Conservation (phyloP, 1,139 yeast genomes). For the Suhomyces ambrosiae region DNA sequence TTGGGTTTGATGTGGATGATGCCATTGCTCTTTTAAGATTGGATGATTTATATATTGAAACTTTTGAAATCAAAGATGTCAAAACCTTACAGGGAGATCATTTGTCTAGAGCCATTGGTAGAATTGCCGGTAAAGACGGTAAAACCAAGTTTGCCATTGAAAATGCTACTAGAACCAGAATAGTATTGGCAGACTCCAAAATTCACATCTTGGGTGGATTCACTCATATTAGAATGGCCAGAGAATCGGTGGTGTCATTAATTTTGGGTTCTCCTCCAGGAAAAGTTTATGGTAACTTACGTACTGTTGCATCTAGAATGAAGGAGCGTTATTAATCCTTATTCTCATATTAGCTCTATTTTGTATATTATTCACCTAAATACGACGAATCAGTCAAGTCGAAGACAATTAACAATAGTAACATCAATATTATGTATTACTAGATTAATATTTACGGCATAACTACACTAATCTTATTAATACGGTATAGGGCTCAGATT, state of each 20-base stretch:
- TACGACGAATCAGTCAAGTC: too few relatives aligned
- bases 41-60: constrained; percentile 94
- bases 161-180: constrained; percentile 96
- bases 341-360: constrained; percentile 5
- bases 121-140: constrained; percentile 99
- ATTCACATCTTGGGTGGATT: constrained; percentile 97
- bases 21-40: constrained; percentile 91
- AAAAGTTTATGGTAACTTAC: constrained; percentile 93
- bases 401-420: too few relatives aligned
- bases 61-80: constrained; percentile 95
- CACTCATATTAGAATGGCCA: constrained; percentile 94
- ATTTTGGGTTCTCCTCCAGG: constrained; percentile 99
- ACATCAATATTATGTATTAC: too few relatives aligned
- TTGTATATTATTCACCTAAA: constrained; percentile 9
- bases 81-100: constrained; percentile 95
- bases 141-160: constrained; percentile 98
- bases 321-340: constrained; percentile 84
- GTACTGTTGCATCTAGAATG: constrained; percentile 95
- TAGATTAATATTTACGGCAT: too few relatives aligned
- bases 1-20: constrained; percentile 96
- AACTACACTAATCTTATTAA: too few relatives aligned
- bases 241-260: constrained; percentile 92
- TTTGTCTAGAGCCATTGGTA: constrained; percentile 96
- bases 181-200: constrained; percentile 93
- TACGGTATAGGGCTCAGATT: too few relatives aligned